A percentile compares a stretch with the other conserved stretches of the same genome.
phyloP scores from a whole-genome alignment of 2,329 filamentous ascomycete genomes.

The Fusarium gaditjirri region DNA sequence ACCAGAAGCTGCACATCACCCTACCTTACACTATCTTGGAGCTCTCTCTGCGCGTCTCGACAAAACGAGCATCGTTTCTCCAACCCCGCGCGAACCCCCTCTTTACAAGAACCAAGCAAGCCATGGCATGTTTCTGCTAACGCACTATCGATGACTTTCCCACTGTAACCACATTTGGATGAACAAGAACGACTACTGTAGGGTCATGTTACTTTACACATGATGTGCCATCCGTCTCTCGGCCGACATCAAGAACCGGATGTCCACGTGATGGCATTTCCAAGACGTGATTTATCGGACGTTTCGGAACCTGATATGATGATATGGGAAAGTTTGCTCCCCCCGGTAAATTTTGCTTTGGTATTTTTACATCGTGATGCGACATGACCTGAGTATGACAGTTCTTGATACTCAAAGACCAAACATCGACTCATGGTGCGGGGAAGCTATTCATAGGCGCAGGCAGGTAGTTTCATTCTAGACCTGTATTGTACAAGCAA shows the following conservation, averaged over 20 bases:
- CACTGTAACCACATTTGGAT: slow-evolving; percentile 1
- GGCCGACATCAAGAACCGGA: slow-evolving; percentile 27
- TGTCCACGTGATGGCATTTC: slow-evolving; percentile 31
- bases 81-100: slow-evolving; percentile 21
- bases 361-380: slow-evolving; percentile 10
- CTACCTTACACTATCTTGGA: slow-evolving; percentile 4
- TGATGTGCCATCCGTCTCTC: slow-evolving; percentile 5
- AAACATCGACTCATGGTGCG: slow-evolving; percentile 20
- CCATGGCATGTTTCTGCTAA: slow-evolving; percentile 2
- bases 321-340: slow-evolving; percentile 32
- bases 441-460: slow-evolving; percentile 15
- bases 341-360: background rate
- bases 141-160: background rate
- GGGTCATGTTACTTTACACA: slow-evolving; percentile 10
- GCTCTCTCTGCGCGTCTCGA: background rate
- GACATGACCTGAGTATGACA: slow-evolving; percentile 39
- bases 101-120: background rate
- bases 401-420: background rate
- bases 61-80: slow-evolving; percentile 7
- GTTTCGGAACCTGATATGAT: slow-evolving; percentile 28
- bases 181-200: background rate
- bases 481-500: background rate
- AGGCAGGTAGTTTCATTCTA: background rate
- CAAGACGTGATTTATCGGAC: slow-evolving; percentile 26
- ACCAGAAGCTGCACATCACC: slow-evolving; percentile 23